Evolutionary conservation across 73 alveolate genomes (phyloP).

Genomic region (Uronychia binucleata): DNA sequence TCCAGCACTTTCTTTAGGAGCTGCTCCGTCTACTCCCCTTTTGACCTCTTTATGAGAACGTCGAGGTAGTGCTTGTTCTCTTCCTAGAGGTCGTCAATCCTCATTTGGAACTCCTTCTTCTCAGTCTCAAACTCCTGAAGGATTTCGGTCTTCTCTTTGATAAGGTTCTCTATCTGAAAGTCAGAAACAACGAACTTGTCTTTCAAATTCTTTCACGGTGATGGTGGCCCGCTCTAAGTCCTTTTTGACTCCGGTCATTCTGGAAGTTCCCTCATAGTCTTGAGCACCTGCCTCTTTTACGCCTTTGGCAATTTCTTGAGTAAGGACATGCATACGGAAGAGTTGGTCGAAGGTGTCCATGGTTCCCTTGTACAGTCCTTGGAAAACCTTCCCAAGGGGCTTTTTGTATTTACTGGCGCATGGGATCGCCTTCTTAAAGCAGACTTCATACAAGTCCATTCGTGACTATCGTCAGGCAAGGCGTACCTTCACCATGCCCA

Average conservation of each 20-base stretch:
- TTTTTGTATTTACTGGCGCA: not conserved
- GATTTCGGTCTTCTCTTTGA: not conserved
- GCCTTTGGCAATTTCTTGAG: not conserved
- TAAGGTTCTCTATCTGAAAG: not conserved
- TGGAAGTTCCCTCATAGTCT: not conserved
- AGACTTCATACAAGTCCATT: slow-evolving; percentile 24
- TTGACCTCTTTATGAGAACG: not conserved
- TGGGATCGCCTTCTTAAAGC: slow-evolving; percentile 39
- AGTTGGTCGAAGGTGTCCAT: not conserved
- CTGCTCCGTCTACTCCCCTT: not conserved
- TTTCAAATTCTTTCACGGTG: not conserved
- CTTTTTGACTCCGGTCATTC: not conserved
- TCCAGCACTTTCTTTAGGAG: not conserved
- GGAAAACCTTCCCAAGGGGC: not conserved
- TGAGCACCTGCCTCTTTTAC: no score
- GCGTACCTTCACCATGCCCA: slow-evolving; percentile 31
- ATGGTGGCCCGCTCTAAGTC: not conserved
- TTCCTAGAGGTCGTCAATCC: not conserved
- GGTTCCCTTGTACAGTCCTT: not conserved
- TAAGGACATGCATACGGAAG: not conserved
- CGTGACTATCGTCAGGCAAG: slow-evolving; percentile 4
- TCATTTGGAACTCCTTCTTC: not conserved
- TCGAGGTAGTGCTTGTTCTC: slow-evolving; percentile 10
- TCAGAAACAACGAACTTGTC: not conserved
- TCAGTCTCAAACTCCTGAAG: not conserved